These are phyloP conservation scores for Talaromyces sp. DNA, from an alignment of 2,329 filamentous ascomycete genomes.

Conservation along the genomic window DNA sequence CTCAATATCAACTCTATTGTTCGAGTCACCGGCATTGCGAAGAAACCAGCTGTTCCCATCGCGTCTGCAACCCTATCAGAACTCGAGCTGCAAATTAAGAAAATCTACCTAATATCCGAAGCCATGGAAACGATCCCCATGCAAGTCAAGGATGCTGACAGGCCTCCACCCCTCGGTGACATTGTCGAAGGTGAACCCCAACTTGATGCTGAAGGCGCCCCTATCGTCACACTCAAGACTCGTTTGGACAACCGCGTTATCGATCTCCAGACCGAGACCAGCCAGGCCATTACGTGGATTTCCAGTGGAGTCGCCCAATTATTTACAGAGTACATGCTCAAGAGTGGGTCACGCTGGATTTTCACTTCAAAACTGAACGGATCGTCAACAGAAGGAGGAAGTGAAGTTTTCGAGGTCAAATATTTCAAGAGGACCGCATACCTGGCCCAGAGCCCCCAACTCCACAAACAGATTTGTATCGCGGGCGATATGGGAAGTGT, in stretches of 20 bases:
- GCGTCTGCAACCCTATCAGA: constrained; percentile 77
- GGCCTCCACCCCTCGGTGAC: constrained; percentile 36
- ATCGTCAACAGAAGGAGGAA: constrained; percentile 85
- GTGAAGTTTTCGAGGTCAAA: constrained; percentile 81
- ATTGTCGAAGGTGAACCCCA: constrained; percentile 39
- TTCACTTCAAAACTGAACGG: constrained; percentile 86
- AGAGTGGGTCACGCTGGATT: constrained; percentile 71
- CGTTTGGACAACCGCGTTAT: constrained; percentile 88
- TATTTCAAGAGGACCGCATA: constrained; percentile 83
- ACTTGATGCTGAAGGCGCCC: constrained; percentile 49
- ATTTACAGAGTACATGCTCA: constrained; percentile 73
- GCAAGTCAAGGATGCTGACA: constrained; percentile 50
- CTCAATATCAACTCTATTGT: constrained; percentile 78
- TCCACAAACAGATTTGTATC: constrained; percentile 65
- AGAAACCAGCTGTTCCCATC: constrained; percentile 78
- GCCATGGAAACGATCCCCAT: constrained; percentile 57
- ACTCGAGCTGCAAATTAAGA: constrained; percentile 82
- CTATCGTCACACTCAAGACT: constrained; percentile 74
- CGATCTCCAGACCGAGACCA: constrained; percentile 85
- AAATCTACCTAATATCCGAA: constrained; percentile 70
- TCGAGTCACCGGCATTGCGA: constrained; percentile 69
- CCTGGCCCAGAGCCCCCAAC: constrained; percentile 59
- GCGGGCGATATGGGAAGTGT: constrained; percentile 58
- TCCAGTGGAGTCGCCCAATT: constrained; percentile 61
- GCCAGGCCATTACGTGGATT: constrained; percentile 77